These are phyloP conservation scores for Anisodus acutangulus DNA, from an alignment of 257 asterid genomes.

Conservation along the genomic window DNA sequence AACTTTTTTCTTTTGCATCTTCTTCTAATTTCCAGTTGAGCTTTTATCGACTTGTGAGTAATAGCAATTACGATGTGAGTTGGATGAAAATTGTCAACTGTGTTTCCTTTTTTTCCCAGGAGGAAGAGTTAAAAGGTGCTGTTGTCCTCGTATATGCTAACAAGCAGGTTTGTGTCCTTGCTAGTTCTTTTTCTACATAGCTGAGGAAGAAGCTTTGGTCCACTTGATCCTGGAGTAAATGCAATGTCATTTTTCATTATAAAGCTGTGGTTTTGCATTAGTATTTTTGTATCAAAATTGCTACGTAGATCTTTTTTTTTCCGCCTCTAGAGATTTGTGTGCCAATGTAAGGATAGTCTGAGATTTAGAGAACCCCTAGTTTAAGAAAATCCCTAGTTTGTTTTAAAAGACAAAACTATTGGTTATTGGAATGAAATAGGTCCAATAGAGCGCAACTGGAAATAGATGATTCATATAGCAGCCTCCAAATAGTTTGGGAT, in stretches of 20 bases:
- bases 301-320: neutral
- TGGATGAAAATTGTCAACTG: neutral
- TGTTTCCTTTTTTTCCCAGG: slow-evolving; percentile 27
- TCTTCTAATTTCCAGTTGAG: neutral
- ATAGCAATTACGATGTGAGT: neutral
- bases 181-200: neutral
- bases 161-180: slow-evolving; percentile 37
- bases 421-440: neutral
- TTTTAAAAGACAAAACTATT: slow-evolving; percentile 16
- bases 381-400: neutral
- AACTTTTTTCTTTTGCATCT: neutral
- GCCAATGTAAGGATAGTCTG: neutral
- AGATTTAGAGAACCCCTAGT: neutral
- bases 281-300: neutral
- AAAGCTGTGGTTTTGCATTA: neutral
- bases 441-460: neutral
- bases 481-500: neutral
- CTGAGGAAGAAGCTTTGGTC: neutral
- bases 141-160: slow-evolving; percentile 57
- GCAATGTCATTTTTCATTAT: neutral
- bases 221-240: neutral
- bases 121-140: slow-evolving; percentile 53
- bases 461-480: neutral
- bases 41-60: slow-evolving; percentile 24
- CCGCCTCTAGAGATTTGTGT: neutral